These are phyloP conservation scores for Teratosphaeria gauchensis DNA, from an alignment of 2,329 filamentous ascomycete species.

Conservation along the genomic window DNA sequence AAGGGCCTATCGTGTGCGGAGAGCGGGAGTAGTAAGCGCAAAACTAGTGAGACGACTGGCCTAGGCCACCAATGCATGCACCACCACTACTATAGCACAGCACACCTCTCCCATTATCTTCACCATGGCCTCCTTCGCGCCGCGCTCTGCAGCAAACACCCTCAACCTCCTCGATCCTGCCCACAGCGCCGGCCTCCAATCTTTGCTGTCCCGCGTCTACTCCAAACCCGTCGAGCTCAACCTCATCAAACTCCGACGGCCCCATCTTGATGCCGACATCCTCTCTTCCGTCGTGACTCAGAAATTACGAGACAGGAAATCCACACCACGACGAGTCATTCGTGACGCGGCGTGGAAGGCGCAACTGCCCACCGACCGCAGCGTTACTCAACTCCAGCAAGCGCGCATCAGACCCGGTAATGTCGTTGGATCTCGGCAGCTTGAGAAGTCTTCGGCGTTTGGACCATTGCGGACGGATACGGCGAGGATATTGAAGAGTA, in stretches of 20 bases:
- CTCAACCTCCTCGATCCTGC: constrained; percentile 8
- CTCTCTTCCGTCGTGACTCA: constrained; percentile 21
- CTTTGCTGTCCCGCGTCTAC: constrained; percentile 17
- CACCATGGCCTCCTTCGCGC: background rate
- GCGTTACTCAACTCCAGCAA: constrained; percentile 16
- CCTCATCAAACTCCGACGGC: constrained; percentile 17
- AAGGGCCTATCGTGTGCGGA: background rate
- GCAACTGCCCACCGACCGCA: constrained; percentile 17
- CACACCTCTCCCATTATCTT: background rate
- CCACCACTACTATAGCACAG: background rate
- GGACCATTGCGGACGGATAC: constrained; percentile 14
- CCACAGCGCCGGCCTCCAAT: constrained; percentile 11
- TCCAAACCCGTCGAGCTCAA: constrained; percentile 22
- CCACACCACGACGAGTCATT: constrained; percentile 21
- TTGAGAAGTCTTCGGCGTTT: constrained; percentile 10
- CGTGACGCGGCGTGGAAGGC: constrained; percentile 24
- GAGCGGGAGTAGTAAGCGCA: constrained; percentile 1
- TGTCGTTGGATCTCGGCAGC: constrained; percentile 5
- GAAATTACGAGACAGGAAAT: constrained; percentile 17
- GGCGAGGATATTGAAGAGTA: constrained; percentile 13
- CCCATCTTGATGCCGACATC: constrained; percentile 23
- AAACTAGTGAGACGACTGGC: background rate
- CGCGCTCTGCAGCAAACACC: background rate
- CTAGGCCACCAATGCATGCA: background rate
- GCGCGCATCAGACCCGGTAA: constrained; percentile 12